phyloP scores from a whole-genome alignment of 2,329 filamentous ascomycete genomes.

The Colletotrichum zoysiae region DNA sequence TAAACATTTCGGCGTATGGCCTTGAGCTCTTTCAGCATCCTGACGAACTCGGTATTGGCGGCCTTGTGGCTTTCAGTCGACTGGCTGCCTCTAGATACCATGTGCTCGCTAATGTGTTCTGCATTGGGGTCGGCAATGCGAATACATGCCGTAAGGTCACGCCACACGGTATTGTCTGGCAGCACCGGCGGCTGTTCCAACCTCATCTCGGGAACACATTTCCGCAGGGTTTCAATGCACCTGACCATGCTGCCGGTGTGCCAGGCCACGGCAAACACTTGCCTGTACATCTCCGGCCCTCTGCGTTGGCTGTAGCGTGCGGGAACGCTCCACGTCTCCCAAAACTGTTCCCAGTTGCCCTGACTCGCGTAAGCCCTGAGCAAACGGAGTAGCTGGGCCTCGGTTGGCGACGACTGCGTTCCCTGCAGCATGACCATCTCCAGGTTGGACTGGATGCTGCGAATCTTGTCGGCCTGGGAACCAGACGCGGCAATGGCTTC shows the following conservation, averaged over 20 bases:
- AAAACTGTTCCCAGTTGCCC: slow-evolving; percentile 68
- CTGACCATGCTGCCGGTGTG: slow-evolving; percentile 55
- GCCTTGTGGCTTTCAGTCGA: slow-evolving; percentile 27
- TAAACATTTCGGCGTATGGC: slow-evolving; percentile 12
- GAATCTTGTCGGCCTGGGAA: slow-evolving; percentile 50
- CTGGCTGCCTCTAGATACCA: slow-evolving; percentile 14
- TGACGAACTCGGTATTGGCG: slow-evolving; percentile 50
- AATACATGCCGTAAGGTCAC: slow-evolving; percentile 67
- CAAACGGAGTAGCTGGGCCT: slow-evolving; percentile 55
- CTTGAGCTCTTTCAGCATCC: slow-evolving; percentile 42
- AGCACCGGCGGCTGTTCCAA: slow-evolving; percentile 64
- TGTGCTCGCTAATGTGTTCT: slow-evolving; percentile 47
- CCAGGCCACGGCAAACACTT: slow-evolving; percentile 64
- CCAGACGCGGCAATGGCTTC: slow-evolving; percentile 53
- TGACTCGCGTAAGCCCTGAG: slow-evolving; percentile 61
- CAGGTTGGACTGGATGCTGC: slow-evolving; percentile 58
- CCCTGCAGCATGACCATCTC: slow-evolving; percentile 58
- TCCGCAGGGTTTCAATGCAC: slow-evolving; percentile 63
- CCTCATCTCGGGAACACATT: slow-evolving; percentile 70
- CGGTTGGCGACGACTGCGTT: slow-evolving; percentile 53
- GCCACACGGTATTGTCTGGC: slow-evolving; percentile 58
- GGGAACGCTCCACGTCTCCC: slow-evolving; percentile 70
- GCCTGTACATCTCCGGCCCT: slow-evolving; percentile 65
- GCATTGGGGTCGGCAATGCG: slow-evolving; percentile 66
- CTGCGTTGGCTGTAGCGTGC: slow-evolving; percentile 63